phyloP scores from a whole-genome alignment of 73 alveolate genomes.

The Urostyla sp. region DNA sequence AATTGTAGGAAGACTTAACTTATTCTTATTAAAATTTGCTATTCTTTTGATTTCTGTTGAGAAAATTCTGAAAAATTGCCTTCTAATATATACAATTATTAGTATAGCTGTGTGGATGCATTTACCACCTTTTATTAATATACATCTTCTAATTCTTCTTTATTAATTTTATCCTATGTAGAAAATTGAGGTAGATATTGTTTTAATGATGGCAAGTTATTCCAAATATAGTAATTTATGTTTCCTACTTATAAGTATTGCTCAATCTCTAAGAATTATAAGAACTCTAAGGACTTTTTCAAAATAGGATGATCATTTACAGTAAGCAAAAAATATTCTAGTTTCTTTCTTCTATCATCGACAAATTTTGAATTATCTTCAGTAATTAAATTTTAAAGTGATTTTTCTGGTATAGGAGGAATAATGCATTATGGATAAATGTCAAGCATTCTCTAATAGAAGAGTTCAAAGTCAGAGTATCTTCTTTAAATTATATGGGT shows the following conservation, averaged over 20 bases:
- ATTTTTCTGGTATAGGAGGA: conserved; percentile 12
- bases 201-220: neutral
- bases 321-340: neutral
- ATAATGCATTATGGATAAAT: neutral
- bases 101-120: no score
- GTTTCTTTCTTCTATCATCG: neutral
- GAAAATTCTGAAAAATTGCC: no score
- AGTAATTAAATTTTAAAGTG: neutral
- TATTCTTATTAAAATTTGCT: no score
- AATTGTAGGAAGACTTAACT: no score
- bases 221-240: no score
- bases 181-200: neutral
- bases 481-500: neutral
- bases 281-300: neutral
- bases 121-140: no score
- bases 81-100: no score
- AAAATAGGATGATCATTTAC: neutral
- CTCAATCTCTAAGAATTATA: neutral
- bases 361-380: conserved; percentile 18
- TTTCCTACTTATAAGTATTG: no score
- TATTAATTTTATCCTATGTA: neutral
- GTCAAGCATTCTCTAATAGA: neutral
- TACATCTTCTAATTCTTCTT: no score
- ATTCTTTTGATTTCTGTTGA: no score
- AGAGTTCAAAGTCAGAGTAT: neutral